phyloP scores from a whole-genome alignment of 768 basidiomycete species.

The Nidularia sp. region DNA sequence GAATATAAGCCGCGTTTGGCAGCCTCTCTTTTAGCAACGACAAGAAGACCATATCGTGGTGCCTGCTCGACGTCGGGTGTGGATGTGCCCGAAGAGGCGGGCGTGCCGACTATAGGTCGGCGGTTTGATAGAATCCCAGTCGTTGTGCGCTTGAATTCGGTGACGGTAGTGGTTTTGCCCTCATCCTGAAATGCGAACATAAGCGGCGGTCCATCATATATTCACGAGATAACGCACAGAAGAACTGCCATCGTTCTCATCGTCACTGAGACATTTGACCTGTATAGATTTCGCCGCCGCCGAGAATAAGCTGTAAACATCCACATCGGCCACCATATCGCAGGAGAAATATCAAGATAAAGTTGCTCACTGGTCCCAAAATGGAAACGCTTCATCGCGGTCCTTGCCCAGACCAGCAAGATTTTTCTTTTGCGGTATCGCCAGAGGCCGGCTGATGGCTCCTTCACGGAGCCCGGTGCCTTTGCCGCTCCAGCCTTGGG shows the following conservation, averaged over 20 bases:
- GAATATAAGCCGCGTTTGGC: conserved; percentile 76
- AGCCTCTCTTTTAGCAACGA: conserved; percentile 71
- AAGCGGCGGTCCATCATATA: conserved; percentile 12
- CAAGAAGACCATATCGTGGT: conserved; percentile 47
- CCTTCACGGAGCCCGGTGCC: conserved; percentile 84
- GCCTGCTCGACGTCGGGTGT: conserved; percentile 27
- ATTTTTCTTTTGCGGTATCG: conserved; percentile 80
- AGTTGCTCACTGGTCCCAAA: conserved; percentile 89
- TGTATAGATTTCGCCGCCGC: conserved; percentile 82
- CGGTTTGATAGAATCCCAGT: conserved; percentile 78
- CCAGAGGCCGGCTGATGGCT: conserved; percentile 71
- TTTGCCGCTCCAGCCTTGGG: conserved; percentile 87
- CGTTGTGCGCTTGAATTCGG: conserved; percentile 50
- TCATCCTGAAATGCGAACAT: conserved; percentile 1
- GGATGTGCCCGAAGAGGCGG: conserved; percentile 38
- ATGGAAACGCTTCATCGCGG: conserved; percentile 92
- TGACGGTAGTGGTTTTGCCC: conserved; percentile 4
- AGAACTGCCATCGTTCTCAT: conserved; percentile 19
- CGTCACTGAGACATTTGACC: conserved; percentile 55
- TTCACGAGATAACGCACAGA: background rate
- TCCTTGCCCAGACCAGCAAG: conserved; percentile 89
- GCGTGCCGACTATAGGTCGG: conserved; percentile 47
- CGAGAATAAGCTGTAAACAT: conserved; percentile 61
- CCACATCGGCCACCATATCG: background rate
- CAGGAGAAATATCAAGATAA: conserved; percentile 8